phyloP scores from a whole-genome alignment of 2,329 filamentous ascomycete species.

The Cyphellophora europaea region DNA sequence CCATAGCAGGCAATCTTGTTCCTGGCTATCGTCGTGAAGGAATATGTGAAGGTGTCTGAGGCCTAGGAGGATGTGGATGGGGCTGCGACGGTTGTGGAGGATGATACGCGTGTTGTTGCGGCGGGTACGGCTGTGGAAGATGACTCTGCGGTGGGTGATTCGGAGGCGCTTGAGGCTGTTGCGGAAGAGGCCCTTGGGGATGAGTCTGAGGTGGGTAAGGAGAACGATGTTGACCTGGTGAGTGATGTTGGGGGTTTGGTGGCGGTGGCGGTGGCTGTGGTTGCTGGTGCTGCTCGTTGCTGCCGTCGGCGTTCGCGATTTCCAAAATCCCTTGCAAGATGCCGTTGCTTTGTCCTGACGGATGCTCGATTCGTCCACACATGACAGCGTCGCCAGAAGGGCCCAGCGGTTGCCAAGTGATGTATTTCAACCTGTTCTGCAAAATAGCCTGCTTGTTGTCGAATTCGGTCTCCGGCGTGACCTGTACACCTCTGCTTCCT shows the following conservation, averaged over 20 bases:
- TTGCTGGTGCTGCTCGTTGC: neutral
- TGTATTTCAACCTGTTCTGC: slow-evolving; percentile 52
- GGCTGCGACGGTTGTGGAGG: neutral
- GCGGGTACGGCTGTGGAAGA: neutral
- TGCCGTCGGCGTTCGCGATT: neutral
- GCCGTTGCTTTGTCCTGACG: neutral
- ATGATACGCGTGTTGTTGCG: neutral
- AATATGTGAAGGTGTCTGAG: no score
- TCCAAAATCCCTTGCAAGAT: neutral
- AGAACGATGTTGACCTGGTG: no score
- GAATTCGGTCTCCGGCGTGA: slow-evolving; percentile 51
- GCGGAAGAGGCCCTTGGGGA: neutral
- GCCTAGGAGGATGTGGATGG: neutral
- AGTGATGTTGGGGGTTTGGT: neutral
- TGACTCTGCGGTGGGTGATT: neutral
- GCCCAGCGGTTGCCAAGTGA: slow-evolving; percentile 68
- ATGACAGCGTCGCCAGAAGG: slow-evolving; percentile 63
- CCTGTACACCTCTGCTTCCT: slow-evolving; percentile 71
- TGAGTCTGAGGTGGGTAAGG: no score
- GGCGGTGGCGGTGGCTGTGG: neutral
- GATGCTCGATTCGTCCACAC: slow-evolving; percentile 51
- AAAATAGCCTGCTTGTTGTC: slow-evolving; percentile 48
- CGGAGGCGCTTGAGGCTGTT: neutral
- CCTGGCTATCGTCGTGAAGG: no score
- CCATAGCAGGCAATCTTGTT: no score